Percentiles rank a stretch among this genome's conserved stretches.
Evolutionary conservation across 2,329 filamentous ascomycete species (phyloP).

Genomic region (Coniochaeta sp.): DNA sequence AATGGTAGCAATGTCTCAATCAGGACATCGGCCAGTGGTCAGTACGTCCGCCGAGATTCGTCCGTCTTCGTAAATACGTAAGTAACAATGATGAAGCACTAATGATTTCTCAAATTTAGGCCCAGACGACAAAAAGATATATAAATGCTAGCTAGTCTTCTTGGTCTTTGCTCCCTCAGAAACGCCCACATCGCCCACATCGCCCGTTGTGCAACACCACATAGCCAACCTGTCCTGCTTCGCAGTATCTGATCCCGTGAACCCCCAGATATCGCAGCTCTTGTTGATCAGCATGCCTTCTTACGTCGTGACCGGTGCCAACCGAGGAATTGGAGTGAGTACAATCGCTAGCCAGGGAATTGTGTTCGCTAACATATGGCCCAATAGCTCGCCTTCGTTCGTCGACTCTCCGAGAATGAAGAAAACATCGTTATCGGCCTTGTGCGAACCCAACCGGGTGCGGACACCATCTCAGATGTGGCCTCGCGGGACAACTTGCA

Average conservation of each 20-base stretch:
- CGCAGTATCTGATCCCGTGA: not conserved
- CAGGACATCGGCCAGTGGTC: not conserved
- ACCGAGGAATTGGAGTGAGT: constrained; percentile 3
- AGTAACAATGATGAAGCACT: not conserved
- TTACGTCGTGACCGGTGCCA: constrained; percentile 1
- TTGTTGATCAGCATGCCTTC: not conserved
- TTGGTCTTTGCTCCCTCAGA: not conserved
- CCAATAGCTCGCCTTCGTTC: constrained; percentile 1
- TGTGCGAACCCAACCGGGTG: not conserved
- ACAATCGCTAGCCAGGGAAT: not conserved
- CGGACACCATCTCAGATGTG: not conserved
- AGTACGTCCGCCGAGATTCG: not conserved
- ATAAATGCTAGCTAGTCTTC: not conserved
- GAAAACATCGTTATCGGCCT: not conserved
- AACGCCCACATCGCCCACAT: not conserved
- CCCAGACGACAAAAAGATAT: not conserved
- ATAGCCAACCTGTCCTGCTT: not conserved
- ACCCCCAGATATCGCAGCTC: not conserved
- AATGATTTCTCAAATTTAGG: no score
- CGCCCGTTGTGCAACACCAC: not conserved
- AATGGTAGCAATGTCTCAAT: not conserved
- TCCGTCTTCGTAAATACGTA: not conserved
- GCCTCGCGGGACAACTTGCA: not conserved
- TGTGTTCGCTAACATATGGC: not conserved
- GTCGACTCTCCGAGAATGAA: not conserved